Conservation (phyloP, 306 rosid species). For the Argentina anserina region DNA sequence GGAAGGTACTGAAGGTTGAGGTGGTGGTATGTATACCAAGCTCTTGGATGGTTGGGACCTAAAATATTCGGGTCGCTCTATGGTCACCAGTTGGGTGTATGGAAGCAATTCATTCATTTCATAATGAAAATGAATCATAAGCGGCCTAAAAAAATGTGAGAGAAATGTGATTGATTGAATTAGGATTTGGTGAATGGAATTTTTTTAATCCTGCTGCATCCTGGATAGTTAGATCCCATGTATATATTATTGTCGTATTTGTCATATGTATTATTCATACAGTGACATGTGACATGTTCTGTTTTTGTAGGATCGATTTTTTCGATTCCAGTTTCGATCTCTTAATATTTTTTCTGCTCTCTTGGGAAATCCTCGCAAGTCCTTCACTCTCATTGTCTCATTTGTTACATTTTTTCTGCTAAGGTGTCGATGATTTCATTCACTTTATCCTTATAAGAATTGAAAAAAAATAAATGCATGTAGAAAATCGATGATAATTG, state of each 20-base stretch:
- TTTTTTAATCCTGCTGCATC: not conserved
- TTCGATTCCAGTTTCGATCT: no score
- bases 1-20: not conserved
- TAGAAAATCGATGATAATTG: not conserved
- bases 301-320: not conserved
- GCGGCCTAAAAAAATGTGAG: slow-evolving; percentile 7
- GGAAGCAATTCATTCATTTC: slow-evolving; percentile 15
- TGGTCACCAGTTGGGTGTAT: slow-evolving; percentile 2
- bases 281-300: not conserved
- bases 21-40: not conserved
- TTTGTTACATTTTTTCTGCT: no score
- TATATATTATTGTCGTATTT: not conserved
- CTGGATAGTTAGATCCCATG: not conserved
- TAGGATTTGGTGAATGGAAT: not conserved
- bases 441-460: not conserved
- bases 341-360: not conserved
- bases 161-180: slow-evolving; percentile 10
- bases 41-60: not conserved
- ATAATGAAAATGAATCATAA: slow-evolving; percentile 15
- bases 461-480: not conserved
- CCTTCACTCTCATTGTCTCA: not conserved
- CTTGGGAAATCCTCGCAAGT: not conserved
- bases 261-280: not conserved
- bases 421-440: no score
- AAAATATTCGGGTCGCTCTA: slow-evolving; percentile 16